Evolutionary conservation across 495 filamentous ascomycete species (phyloP), one percentile per base, ranked within the genome.

Genomic region (Cercophora scortea): DNA sequence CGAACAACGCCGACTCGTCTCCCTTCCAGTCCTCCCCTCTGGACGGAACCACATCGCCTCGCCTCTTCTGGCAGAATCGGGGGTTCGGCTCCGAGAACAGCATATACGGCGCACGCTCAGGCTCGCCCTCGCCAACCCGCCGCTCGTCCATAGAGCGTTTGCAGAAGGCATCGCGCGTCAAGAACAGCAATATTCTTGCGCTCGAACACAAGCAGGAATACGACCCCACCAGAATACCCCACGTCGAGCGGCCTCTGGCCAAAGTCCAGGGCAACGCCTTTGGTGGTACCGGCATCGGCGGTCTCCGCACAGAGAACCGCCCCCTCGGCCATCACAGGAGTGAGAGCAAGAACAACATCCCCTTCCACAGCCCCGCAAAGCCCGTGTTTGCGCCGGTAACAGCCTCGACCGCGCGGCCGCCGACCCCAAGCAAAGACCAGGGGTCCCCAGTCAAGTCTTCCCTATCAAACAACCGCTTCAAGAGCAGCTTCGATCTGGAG

Each of bases 141-240:
- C 85, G 92, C 56, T 85, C 89, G 6, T 96, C 92, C 10, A 85
- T 97, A 51, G 93, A 98, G 70, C 89, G 90, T 46, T 70, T 98
- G 51, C 94, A 96, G 73, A 85, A 86, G 57, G 90, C 87, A 4
- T 95, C 92, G 39, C 86, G 93, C 40, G 93, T 98, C 47, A 95
- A 93, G 72, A 97, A 96, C 71, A 93, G 90, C 76, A 91, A 81
- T 71, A 95, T 96, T 77, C 88, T 95, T 59, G 87, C 89, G 18
- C 86, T 89, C 32, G 89, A 95, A 66, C 80, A 87, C 57, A 88
- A 89, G 61, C 80, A 92, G 60, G 89, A 95, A 61, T 94, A 95
- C 65, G 90, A 95, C 61, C 90, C 90, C 10, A 73, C 87, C n/a
- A 79, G 83, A 47, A 66, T 86, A 19, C 85, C 84, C 8, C 71